A percentile compares a stretch with the other conserved stretches of the same genome.
Evolutionary conservation across 2,329 filamentous ascomycete species (phyloP).

Genomic region (Byssoonygena ceratinophila): DNA sequence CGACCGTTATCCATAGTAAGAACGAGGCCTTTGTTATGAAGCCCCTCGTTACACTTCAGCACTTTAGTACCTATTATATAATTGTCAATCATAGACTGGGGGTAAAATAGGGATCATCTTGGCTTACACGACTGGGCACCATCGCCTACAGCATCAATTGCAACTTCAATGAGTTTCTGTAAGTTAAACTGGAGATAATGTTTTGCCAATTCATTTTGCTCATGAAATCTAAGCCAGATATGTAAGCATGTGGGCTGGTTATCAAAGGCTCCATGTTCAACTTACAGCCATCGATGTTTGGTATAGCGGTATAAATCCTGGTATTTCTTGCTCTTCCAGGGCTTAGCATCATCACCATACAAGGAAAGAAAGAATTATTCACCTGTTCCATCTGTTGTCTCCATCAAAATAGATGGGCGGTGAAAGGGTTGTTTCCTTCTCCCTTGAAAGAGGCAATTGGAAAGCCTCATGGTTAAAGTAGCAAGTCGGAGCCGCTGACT

Average conservation of each 20-base stretch:
- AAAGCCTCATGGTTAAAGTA: background rate
- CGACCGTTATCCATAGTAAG: background rate
- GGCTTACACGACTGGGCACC: no score
- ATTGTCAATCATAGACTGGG: no score
- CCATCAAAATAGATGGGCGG: background rate
- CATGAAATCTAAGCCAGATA: no score
- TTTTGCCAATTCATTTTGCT: background rate
- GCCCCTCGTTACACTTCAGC: background rate
- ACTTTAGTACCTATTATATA: no score
- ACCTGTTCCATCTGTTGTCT: background rate
- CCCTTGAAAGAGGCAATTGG: background rate
- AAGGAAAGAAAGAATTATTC: background rate
- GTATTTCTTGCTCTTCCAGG: background rate
- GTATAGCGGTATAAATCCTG: background rate
- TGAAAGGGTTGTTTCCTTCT: background rate
- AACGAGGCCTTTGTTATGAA: background rate
- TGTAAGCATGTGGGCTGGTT: background rate
- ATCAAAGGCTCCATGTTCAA: background rate
- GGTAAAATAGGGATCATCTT: no score
- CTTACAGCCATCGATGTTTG: background rate
- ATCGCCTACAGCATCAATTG: no score
- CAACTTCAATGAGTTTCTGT: no score
- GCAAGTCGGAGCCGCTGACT: background rate
- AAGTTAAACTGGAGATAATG: no score
- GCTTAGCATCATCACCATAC: background rate